A percentile compares a stretch with the other conserved stretches of the same genome.
Conservation (phyloP, 352 stramenopile genomes). For the Peronospora farinosa region DNA sequence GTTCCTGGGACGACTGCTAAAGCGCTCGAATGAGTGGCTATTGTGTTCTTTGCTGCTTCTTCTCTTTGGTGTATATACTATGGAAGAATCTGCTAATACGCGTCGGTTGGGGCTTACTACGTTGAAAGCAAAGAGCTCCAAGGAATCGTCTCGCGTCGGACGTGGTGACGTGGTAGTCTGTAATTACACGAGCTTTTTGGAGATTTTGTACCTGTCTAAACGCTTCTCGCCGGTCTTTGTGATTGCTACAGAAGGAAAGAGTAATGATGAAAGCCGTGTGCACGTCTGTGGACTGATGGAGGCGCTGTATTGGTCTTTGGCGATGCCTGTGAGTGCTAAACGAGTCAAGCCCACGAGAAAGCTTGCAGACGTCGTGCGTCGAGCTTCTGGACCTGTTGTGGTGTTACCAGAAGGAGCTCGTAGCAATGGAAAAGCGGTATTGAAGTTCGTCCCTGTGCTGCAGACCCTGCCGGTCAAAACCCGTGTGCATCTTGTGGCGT, state of each 20-base stretch:
- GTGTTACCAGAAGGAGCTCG: conserved; percentile 71
- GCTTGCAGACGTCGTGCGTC: conserved; percentile 60
- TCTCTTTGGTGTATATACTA: conserved; percentile 57
- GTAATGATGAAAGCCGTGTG: conserved; percentile 47
- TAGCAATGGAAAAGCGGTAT: conserved; percentile 74
- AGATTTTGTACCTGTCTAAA: conserved; percentile 68
- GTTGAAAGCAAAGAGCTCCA: conserved; percentile 23
- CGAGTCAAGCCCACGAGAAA: conserved; percentile 45
- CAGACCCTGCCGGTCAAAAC: conserved; percentile 47
- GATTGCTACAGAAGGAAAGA: conserved; percentile 44
- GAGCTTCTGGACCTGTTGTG: conserved; percentile 55
- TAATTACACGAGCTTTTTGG: conserved; percentile 79
- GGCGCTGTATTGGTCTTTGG: conserved; percentile 53
- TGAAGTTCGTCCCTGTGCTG: conserved; percentile 64
- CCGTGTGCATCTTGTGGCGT: conserved; percentile 64
- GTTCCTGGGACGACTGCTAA: conserved; percentile 57
- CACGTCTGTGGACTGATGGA: conserved; percentile 61
- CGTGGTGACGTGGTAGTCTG: conserved; percentile 64
- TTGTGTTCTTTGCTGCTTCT: conserved; percentile 63
- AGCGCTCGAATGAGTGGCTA: conserved; percentile 66
- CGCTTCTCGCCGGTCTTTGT: conserved; percentile 79
- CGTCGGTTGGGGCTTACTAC: conserved; percentile 59
- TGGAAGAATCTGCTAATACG: conserved; percentile 65
- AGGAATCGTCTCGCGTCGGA: conserved; percentile 32
- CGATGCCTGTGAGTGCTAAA: conserved; percentile 35